Evolutionary conservation across 495 filamentous ascomycete species (phyloP).

Genomic region (Geoglossum glabrum): DNA sequence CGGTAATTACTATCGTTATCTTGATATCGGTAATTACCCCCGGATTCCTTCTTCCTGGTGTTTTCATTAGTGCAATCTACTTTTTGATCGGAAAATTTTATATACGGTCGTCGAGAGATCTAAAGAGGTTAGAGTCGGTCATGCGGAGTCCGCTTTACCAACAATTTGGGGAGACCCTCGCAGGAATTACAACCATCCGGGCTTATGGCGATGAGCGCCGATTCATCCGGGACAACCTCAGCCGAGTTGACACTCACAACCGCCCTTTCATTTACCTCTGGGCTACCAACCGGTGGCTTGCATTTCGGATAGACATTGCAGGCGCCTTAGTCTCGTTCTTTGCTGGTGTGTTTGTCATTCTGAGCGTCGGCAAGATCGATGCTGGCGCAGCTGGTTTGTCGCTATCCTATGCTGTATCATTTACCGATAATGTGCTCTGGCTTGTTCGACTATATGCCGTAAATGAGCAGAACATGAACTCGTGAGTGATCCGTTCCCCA

Average conservation of each 20-base stretch:
- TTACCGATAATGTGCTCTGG: slow-evolving; percentile 95
- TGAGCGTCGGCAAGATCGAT: slow-evolving; percentile 69
- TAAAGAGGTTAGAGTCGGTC: slow-evolving; percentile 89
- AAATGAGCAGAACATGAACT: slow-evolving; percentile 99
- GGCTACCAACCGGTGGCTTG: slow-evolving; percentile 95
- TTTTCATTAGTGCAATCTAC: slow-evolving; percentile 74
- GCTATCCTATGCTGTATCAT: slow-evolving; percentile 92
- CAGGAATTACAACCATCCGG: slow-evolving; percentile 90
- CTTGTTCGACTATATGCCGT: slow-evolving; percentile 84
- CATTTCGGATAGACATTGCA: slow-evolving; percentile 74
- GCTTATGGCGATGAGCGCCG: slow-evolving; percentile 89
- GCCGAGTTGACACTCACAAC: slow-evolving; percentile 72
- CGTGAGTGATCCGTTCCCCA: slow-evolving; percentile 13
- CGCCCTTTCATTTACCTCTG: slow-evolving; percentile 92
- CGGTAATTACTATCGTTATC: slow-evolving; percentile 71
- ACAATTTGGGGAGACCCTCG: slow-evolving; percentile 92
- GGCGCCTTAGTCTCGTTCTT: slow-evolving; percentile 90
- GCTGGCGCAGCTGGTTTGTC: slow-evolving; percentile 89
- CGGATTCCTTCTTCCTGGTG: slow-evolving; percentile 67
- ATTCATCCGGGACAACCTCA: slow-evolving; percentile 85
- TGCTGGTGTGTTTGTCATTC: slow-evolving; percentile 75
- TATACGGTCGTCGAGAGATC: slow-evolving; percentile 70
- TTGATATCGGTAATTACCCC: slow-evolving; percentile 89
- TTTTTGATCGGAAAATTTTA: slow-evolving; percentile 73
- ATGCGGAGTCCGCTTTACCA: slow-evolving; percentile 92